These are phyloP conservation scores for Pezicula carpinea DNA, from an alignment of 2,329 filamentous ascomycete species.

Conservation along the genomic window DNA sequence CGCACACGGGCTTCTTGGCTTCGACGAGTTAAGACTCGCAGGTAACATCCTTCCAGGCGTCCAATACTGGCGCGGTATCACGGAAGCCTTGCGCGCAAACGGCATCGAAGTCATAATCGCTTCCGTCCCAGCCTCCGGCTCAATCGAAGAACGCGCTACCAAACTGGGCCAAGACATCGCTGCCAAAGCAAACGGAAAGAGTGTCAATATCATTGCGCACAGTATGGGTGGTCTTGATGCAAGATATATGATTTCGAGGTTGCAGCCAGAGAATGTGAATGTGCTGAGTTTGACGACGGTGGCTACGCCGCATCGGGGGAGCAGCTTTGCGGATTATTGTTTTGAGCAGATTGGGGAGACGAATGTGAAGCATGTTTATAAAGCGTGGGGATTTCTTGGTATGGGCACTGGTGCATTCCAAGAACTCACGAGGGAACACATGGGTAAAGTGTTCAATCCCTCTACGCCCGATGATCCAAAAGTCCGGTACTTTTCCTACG, in stretches of 20 bases:
- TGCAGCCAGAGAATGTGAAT: slow-evolving; percentile 41
- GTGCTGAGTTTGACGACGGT: slow-evolving; percentile 36
- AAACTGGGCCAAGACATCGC: slow-evolving; percentile 52
- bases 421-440: slow-evolving; percentile 56
- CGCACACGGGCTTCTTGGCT: slow-evolving; percentile 61
- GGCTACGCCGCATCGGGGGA: slow-evolving; percentile 33
- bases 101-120: slow-evolving; percentile 53
- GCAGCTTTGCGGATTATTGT: slow-evolving; percentile 48
- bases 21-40: slow-evolving; percentile 50
- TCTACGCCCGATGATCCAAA: slow-evolving; percentile 45
- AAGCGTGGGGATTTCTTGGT: slow-evolving; percentile 44
- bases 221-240: slow-evolving; percentile 63
- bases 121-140: slow-evolving; percentile 56
- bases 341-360: slow-evolving; percentile 42
- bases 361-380: slow-evolving; percentile 51
- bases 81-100: slow-evolving; percentile 49
- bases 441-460: slow-evolving; percentile 55
- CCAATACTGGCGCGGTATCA: slow-evolving; percentile 63
- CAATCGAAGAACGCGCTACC: slow-evolving; percentile 55
- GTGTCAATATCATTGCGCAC: slow-evolving; percentile 75
- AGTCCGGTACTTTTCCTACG: slow-evolving; percentile 60
- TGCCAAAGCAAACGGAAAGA: slow-evolving; percentile 38
- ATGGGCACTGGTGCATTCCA: slow-evolving; percentile 56
- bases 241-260: slow-evolving; percentile 58
- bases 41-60: slow-evolving; percentile 47